phyloP scores from a whole-genome alignment of 345 rosid species.

The Arabidopsis arenosa region DNA sequence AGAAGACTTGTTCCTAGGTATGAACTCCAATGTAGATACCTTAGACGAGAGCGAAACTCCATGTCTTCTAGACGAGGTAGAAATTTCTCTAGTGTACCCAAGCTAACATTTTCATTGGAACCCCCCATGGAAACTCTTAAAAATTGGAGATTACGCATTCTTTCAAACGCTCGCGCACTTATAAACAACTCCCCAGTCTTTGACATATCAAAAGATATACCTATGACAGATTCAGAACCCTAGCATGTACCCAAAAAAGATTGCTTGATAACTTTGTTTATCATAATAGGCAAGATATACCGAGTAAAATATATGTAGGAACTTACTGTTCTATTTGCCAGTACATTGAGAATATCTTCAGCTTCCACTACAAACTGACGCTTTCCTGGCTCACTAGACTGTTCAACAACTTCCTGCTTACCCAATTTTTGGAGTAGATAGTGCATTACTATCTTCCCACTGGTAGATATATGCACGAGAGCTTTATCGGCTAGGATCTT shows the following conservation, averaged over 20 bases:
- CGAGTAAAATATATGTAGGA: background rate
- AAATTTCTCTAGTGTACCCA: background rate
- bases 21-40: constrained; percentile 21
- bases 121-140: constrained; percentile 16
- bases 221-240: constrained; percentile 25
- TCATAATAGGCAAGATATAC: background rate
- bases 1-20: constrained; percentile 32
- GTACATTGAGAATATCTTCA: constrained; percentile 24
- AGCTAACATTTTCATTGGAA: background rate
- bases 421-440: constrained; percentile 2
- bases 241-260: constrained; percentile 5
- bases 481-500: background rate
- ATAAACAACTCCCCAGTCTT: background rate
- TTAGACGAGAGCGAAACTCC: constrained; percentile 2
- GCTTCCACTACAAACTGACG: constrained; percentile 30
- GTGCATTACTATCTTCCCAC: background rate
- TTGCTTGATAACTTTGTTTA: background rate
- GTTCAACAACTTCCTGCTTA: background rate
- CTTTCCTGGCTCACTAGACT: constrained; percentile 6
- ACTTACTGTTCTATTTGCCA: constrained; percentile 26
- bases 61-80: background rate
- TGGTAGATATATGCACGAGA: background rate
- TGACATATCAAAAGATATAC: background rate
- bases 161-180: background rate
- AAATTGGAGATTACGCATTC: background rate